Evolutionary conservation across 345 rosid genomes (phyloP).

Genomic region (Carallia brachiata): DNA sequence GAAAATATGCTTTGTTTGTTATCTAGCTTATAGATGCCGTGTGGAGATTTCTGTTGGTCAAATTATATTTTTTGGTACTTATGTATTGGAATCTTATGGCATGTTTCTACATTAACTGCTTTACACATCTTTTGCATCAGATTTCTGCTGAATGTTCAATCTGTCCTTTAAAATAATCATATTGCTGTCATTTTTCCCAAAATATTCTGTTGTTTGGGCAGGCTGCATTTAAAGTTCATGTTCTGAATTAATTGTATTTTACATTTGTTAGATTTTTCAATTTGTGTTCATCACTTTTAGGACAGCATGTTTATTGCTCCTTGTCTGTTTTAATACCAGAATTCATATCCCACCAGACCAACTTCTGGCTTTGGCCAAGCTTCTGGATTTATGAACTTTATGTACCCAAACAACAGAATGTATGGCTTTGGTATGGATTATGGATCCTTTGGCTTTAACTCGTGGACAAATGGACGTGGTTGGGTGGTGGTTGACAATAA

Average conservation of each 20-base stretch:
- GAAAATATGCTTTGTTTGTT: background rate
- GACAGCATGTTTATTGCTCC: background rate
- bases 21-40: background rate
- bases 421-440: slow-evolving; percentile 33
- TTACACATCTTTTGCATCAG: no score
- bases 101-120: no score
- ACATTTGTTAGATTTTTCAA: background rate
- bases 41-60: background rate
- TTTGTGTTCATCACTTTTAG: background rate
- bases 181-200: no score
- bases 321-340: slow-evolving; percentile 22
- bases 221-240: no score
- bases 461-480: slow-evolving; percentile 57
- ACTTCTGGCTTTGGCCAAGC: slow-evolving; percentile 39
- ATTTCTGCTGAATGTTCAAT: no score
- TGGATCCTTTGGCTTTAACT: slow-evolving; percentile 55
- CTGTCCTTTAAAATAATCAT: no score
- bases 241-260: background rate
- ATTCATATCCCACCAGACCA: slow-evolving; percentile 43
- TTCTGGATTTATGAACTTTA: slow-evolving; percentile 44
- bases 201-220: no score
- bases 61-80: background rate
- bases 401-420: slow-evolving; percentile 47
- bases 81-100: background rate
- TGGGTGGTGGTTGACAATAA: slow-evolving; percentile 61